Base-by-base conservation (phyloP, 1,284 basidiomycete species). In the Pulveroboletus sp. region DNA sequence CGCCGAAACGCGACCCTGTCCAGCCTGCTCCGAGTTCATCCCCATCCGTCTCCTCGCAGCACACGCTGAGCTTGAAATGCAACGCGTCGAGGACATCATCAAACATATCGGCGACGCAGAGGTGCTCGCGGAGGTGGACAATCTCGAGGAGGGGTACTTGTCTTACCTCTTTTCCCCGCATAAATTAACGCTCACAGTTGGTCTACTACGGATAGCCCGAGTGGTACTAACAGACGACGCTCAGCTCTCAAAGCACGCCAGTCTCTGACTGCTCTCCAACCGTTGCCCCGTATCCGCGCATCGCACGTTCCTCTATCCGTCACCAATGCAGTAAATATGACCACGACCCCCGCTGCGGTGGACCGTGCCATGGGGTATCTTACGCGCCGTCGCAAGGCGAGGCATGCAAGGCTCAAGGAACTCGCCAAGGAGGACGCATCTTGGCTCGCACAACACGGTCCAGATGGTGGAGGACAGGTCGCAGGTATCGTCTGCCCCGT, bases 1-100 rank as follows among this genome's bases (percentile, higher is more conserved):
- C 45, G 88, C 85, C 15, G 87, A 89, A 66, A 90, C 85, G 3
- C 77, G 83, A 56, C 75, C 75, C 54, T 91, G 89, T 65, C 89
- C 89, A 1, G 80, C 86, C 40, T 91, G 89, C 68, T 73, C 78
- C 21, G 88, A 91, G 65, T 68, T 69, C 33, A 86, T 91, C 46
- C 88, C 89, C 9, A 63, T 89, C 19, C 82, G 89, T 16, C 76
- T 91, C 15, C 74, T 91, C 16, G 76, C 74, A 3, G 76, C 75
- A 52, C 89, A 91, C 63, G 76, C 79, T 4, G 77, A 78, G 42
- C 76, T 90, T 35, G 89, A 91, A 68, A 71, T 78, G 46, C 76
- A 85, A 60, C 80, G 88, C 56, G 77, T 91, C 24, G 80, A 89
- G 53, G 77, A 81, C 47, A 86, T 91, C 52, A 78, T 88, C 24